Percentiles rank a stretch among this genome's conserved stretches.
These are phyloP conservation scores for Macrophomina tecta DNA, from an alignment of 2,329 filamentous ascomycete genomes.

Conservation along the genomic window DNA sequence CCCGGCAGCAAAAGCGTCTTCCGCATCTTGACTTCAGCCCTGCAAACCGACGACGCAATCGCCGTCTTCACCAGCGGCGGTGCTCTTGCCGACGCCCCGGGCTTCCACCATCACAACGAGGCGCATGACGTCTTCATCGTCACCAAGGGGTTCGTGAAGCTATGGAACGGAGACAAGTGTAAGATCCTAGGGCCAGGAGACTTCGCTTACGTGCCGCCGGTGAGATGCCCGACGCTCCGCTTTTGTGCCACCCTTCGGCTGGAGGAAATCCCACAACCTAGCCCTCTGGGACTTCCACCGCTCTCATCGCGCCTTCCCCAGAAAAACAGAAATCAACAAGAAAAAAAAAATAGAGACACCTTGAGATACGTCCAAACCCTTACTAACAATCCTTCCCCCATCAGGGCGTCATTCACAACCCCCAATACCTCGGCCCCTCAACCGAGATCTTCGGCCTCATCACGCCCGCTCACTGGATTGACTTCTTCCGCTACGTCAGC, in stretches of 20 bases:
- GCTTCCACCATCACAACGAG: slow-evolving; percentile 61
- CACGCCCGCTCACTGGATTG: slow-evolving; percentile 64
- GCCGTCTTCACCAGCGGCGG: slow-evolving; percentile 57
- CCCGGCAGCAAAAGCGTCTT: slow-evolving; percentile 59
- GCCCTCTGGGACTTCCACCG: too few species aligned
- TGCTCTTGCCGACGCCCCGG: slow-evolving; percentile 50
- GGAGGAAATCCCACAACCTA: too few species aligned
- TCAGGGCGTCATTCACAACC: slow-evolving; percentile 61
- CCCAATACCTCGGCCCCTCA: slow-evolving; percentile 60
- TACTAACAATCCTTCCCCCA: background rate
- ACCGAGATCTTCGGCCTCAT: slow-evolving; percentile 62
- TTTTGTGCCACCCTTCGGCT: too few species aligned
- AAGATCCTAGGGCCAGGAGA: slow-evolving; percentile 61
- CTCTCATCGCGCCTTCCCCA: too few species aligned
- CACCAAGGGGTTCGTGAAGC: slow-evolving; percentile 60
- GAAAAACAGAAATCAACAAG: too few species aligned
- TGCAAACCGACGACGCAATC: slow-evolving; percentile 57
- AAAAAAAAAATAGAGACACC: too few species aligned
- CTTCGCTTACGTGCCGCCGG: slow-evolving; percentile 64
- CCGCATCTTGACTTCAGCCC: slow-evolving; percentile 56
- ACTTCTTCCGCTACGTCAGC: slow-evolving; percentile 65
- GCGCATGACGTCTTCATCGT: slow-evolving; percentile 62
- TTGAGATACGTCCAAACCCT: background rate
- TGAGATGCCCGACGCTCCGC: slow-evolving; percentile 37
- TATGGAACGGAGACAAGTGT: slow-evolving; percentile 65